Conservation (phyloP, 805 yeast genomes). For the Saturnispora ahearnii region DNA sequence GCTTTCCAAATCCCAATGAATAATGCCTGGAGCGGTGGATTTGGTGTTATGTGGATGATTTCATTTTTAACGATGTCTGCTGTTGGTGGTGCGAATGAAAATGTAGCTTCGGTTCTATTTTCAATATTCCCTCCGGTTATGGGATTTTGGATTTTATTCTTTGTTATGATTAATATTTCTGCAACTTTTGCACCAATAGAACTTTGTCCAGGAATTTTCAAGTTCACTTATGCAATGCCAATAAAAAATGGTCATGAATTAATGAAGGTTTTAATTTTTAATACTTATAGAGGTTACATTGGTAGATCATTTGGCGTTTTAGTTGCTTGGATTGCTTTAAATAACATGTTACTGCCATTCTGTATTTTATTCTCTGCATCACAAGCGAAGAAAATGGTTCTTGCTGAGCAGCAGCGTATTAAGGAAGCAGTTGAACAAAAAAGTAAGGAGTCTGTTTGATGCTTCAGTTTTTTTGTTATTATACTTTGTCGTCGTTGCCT, state of each 20-base stretch:
- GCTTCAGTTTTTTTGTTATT: not conserved
- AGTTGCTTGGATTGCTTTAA: slow-evolving; percentile 17
- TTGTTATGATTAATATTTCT: slow-evolving; percentile 61
- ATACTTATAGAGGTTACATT: slow-evolving; percentile 42
- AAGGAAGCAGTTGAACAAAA: not conserved
- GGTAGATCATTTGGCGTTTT: slow-evolving; percentile 21
- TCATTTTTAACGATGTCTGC: slow-evolving; percentile 63
- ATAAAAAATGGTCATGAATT: slow-evolving; percentile 57
- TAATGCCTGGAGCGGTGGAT: slow-evolving; percentile 52
- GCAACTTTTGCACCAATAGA: slow-evolving; percentile 63
- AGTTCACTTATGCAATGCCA: slow-evolving; percentile 64
- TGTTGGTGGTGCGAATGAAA: slow-evolving; percentile 69
- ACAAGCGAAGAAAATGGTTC: slow-evolving; percentile 10
- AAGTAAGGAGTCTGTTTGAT: not conserved
- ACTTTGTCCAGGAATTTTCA: slow-evolving; percentile 45
- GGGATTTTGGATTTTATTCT: slow-evolving; percentile 64
- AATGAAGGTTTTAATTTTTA: slow-evolving; percentile 48
- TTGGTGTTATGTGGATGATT: slow-evolving; percentile 65
- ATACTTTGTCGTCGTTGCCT: not conserved
- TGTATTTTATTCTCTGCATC: slow-evolving; percentile 26
- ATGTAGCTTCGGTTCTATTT: slow-evolving; percentile 43
- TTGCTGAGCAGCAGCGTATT: slow-evolving; percentile 9
- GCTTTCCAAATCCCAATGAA: slow-evolving; percentile 60
- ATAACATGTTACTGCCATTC: slow-evolving; percentile 31
- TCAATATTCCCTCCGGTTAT: slow-evolving; percentile 50